Evolutionary conservation across 2,329 filamentous ascomycete species (phyloP), one percentile per base, ranked within the genome.

Genomic region (Monosporascus sp.): DNA sequence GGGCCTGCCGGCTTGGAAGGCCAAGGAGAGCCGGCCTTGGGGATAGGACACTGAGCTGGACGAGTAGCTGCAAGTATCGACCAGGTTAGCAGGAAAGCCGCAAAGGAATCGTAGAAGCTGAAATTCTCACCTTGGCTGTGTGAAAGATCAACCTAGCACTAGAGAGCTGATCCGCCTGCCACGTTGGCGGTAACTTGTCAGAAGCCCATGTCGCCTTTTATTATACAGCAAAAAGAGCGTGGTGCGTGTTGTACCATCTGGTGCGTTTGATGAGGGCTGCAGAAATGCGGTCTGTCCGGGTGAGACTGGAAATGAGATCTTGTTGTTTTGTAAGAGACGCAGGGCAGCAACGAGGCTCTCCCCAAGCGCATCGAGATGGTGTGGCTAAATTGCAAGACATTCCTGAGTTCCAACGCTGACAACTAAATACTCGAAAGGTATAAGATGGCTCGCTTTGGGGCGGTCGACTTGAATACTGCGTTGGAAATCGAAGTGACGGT

Each of bases 131-230:
- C 43, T 55, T 55, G n/a, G 53, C 47, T 18, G 50, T 39, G 49
- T 14, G 24, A n/a, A 55, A 52, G 20, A 55, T 44, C 2, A 37
- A 47, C 15, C 36, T 50, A n/a, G 47, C 53, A 45, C n/a, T 24
- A 5, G 53, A 38, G 25, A 55, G 39, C 36, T 55, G 50, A 31
- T 55, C 50, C n/a, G 25, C 53, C 43, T 55, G 27, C 53, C 53
- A 55, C 7, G 50, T 52, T 36, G 50, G 25, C 41, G 50, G 50
- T 27, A 38, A 17, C 15, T 2, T 44, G 52, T 44, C 24, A 50
- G 53, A 50, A 43, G 50, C 53, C 53, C 53, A 55, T n/a, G 31
- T 20, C 18, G 53, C 54, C 24, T 49, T 22, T 50, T 46, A 20
- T 56, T 56, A 14, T 50, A 53, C 14, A 47, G 51, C 14, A 53